Evolutionary conservation across 169 alveolate species (phyloP), one percentile per base, ranked within the genome.

Genomic region (Plasmodium chabaudi): DNA sequence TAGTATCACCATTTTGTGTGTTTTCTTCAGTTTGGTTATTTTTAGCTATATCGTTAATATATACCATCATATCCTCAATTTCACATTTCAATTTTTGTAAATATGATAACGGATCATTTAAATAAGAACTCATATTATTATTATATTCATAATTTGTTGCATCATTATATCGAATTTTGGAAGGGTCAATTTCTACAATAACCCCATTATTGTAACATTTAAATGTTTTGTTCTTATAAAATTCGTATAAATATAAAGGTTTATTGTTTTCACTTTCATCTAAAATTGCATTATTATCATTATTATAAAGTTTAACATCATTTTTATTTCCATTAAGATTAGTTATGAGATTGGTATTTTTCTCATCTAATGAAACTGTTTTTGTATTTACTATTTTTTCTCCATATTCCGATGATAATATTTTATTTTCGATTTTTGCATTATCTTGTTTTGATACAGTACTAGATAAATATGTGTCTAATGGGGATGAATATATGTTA

Each of bases 401-500:
- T 15, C 21, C 61, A 3, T 27, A 1, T 12, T 63, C 63, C 5
- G 59, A 72, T 2, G 27, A 47, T 23, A 10, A 21, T n/a, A 63
- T 47, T 49, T 21, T 56, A 15, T 44, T 42, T 25, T 23, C 46
- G n/a, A 19, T n/a, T 34, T 82, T 55, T 25, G 71, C n/a, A 46
- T 25, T 61, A 42, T 57, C 71, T 42, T 17, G 15, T 53, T 42
- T 63, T 9, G 68, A 25, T 23, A 67, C 13, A 70, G 68, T 68
- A 71, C 65, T 82, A 15, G 90, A 82, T 55, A 82, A 39, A 46
- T 82, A 82, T 23, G 90, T 82, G 17, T 82, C 71, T 69, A 82
- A 60, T 6, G 90, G 90, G 1, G 90, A 82, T n/a, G 90, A 51
- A 67, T 82, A 82, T 82, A 82, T 82, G 51, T 82, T 68, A 65